A percentile compares a stretch with the other conserved stretches of the same genome.
These are phyloP conservation scores for Lophium mytilinum DNA, from an alignment of 495 filamentous ascomycete species.

Conservation along the genomic window DNA sequence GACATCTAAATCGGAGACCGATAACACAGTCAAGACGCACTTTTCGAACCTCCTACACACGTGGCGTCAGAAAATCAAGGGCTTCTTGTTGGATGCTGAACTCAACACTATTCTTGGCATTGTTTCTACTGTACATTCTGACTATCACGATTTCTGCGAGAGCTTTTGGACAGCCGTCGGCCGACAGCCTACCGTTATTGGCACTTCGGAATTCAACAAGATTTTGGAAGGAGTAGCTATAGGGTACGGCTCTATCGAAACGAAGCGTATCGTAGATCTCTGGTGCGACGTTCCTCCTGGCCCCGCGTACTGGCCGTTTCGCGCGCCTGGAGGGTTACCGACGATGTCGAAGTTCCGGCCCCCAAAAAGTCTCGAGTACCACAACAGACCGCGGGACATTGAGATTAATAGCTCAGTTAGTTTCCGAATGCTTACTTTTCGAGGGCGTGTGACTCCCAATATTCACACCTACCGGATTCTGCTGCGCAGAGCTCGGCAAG, in stretches of 20 bases:
- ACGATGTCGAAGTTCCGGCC: slow-evolving; percentile 12
- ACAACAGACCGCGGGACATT: slow-evolving; percentile 15
- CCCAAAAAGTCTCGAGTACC: slow-evolving; percentile 15
- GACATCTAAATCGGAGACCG: slow-evolving; percentile 12
- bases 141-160: slow-evolving; percentile 10
- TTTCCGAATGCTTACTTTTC: slow-evolving; percentile 2
- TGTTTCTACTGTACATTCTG: slow-evolving; percentile 8
- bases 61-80: slow-evolving; percentile 12
- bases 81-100: slow-evolving; percentile 4
- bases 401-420: slow-evolving; percentile 7
- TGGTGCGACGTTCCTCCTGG: slow-evolving; percentile 15
- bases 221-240: slow-evolving; percentile 16
- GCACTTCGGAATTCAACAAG: slow-evolving; percentile 18
- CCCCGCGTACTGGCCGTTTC: slow-evolving; percentile 10
- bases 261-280: slow-evolving; percentile 14
- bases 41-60: slow-evolving; percentile 14
- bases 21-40: background rate
- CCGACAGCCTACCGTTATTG: slow-evolving; percentile 5
- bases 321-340: slow-evolving; percentile 17
- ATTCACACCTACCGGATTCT: slow-evolving; percentile 13
- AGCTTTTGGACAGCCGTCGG: slow-evolving; percentile 7
- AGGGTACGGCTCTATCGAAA: slow-evolving; percentile 15
- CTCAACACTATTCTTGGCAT: slow-evolving; percentile 16
- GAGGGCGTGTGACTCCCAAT: slow-evolving; percentile 15
- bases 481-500: slow-evolving; percentile 16